Percentiles rank a stretch among this genome's conserved stretches.
Conservation (phyloP, 2,329 filamentous ascomycete species). For the Pseudogymnoascus pannorum region DNA sequence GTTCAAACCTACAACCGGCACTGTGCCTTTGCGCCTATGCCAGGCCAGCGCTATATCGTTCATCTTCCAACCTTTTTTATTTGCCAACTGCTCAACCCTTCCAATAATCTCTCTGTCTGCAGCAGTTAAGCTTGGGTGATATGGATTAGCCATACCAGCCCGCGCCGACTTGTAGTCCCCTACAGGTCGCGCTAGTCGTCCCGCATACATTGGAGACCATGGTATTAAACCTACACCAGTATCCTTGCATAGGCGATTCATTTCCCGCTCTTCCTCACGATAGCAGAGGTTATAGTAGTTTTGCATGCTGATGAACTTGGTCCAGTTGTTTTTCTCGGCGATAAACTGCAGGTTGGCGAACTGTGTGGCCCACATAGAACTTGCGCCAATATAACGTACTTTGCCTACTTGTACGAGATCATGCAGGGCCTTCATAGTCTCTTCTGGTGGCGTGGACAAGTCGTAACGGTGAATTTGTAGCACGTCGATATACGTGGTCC, state of each 20-base stretch:
- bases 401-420: too few species aligned
- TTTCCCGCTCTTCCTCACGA: slow-evolving; percentile 43
- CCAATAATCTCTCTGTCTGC: too few species aligned
- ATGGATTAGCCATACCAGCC: too few species aligned
- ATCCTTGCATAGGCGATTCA: slow-evolving; percentile 32
- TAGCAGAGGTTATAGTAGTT: slow-evolving; percentile 48
- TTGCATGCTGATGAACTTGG: slow-evolving; percentile 51
- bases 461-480: slow-evolving; percentile 57
- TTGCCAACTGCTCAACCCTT: too few species aligned
- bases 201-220: slow-evolving; percentile 21
- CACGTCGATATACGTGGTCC: slow-evolving; percentile 52
- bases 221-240: slow-evolving; percentile 32
- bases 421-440: slow-evolving; percentile 45
- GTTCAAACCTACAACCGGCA: too few species aligned
- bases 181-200: not conserved
- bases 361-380: slow-evolving; percentile 41
- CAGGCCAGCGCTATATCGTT: too few species aligned
- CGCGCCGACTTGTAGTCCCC: too few species aligned
- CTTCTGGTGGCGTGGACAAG: slow-evolving; percentile 50
- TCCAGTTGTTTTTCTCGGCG: slow-evolving; percentile 47
- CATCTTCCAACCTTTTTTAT: too few species aligned
- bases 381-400: slow-evolving; percentile 48
- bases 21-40: too few species aligned
- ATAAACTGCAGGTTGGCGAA: slow-evolving; percentile 43
- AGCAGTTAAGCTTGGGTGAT: too few species aligned